A percentile compares a stretch with the other conserved stretches of the same genome.
phyloP scores from a whole-genome alignment of 192 early-diverging fungal species.

The Linnemannia elongata region DNA sequence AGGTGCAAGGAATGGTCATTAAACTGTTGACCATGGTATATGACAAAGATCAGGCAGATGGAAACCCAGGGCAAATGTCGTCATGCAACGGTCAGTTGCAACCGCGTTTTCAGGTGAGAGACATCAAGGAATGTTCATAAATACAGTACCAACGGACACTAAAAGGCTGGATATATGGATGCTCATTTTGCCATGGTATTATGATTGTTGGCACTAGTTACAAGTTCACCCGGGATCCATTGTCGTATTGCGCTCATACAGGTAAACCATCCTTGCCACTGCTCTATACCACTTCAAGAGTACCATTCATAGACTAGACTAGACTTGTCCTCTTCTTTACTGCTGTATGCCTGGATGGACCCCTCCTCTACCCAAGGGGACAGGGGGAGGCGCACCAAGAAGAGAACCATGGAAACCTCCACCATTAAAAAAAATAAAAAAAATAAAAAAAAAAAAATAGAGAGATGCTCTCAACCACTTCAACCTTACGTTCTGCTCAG shows the following conservation, averaged over 20 bases:
- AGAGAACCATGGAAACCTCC: background rate
- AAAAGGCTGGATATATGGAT: too few relatives aligned
- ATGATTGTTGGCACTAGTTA: background rate
- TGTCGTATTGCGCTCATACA: too few relatives aligned
- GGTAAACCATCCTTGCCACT: background rate
- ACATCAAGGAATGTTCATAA: too few relatives aligned
- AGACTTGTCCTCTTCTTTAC: background rate
- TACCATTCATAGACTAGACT: background rate
- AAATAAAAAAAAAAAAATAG: background rate
- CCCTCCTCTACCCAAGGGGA: background rate
- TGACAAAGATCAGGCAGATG: too few relatives aligned
- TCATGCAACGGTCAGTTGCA: background rate
- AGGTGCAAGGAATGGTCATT: too few relatives aligned
- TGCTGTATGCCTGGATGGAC: background rate
- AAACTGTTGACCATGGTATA: too few relatives aligned
- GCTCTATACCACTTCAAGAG: background rate
- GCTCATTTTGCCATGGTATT: background rate
- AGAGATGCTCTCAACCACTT: background rate
- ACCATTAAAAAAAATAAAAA: too few relatives aligned
- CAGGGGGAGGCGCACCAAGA: background rate
- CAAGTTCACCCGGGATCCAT: background rate
- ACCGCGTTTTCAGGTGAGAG: too few relatives aligned
- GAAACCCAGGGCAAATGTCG: background rate
- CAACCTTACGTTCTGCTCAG: background rate
- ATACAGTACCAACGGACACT: too few relatives aligned